Base-by-base conservation (phyloP, 2,329 filamentous ascomycete species). In the Capronia americana region DNA sequence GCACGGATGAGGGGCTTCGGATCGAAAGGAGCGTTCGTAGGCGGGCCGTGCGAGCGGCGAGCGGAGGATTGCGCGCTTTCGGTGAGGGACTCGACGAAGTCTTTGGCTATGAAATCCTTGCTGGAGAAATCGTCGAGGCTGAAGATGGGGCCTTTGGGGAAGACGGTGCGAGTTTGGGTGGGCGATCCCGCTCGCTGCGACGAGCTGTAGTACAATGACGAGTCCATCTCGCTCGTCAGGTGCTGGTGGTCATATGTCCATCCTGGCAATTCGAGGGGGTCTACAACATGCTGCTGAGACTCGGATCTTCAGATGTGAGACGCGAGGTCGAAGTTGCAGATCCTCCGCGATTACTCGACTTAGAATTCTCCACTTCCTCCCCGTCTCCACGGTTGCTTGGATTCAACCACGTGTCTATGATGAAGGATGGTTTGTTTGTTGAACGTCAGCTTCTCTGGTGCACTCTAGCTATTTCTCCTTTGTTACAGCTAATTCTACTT, bases 41-140 rank as follows among this genome's bases (percentile, higher is more conserved):
- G 28, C 34, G 58, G 30, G 74, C 66, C 73, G 63, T 73, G 71
- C 14, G 93, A 97, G 66, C 92, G 90, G 61, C 95, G 91, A 75
- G 89, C 91, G 24, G 85, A 83, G n/a, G 92, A 89, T 41, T 92
- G 86, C 24, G 92, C 91, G 72, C 85, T 91, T 70, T 98, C 93
- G 58, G 94, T 95, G 65, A 99, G 88, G 59, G 90, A 88, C 77
- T 99, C 96, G 73, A 99, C 90, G 77, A 99, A 99, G 81, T 99
- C 95, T 75, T 96, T 93, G 71, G 98, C 94, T 70, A 98, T 97
- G 76, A 98, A 99, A 80, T 98, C 95, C 74, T 91, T 91, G 77
- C 85, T 91, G 64, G 92, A 92, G 79, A 93, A 92, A 80, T 93
- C 93, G 53, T 97, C 92, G 68, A 98, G 85, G 10, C 88, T 92